These are phyloP conservation scores for Cucumis hystrix DNA, from an alignment of 306 rosid species.

Conservation along the genomic window DNA sequence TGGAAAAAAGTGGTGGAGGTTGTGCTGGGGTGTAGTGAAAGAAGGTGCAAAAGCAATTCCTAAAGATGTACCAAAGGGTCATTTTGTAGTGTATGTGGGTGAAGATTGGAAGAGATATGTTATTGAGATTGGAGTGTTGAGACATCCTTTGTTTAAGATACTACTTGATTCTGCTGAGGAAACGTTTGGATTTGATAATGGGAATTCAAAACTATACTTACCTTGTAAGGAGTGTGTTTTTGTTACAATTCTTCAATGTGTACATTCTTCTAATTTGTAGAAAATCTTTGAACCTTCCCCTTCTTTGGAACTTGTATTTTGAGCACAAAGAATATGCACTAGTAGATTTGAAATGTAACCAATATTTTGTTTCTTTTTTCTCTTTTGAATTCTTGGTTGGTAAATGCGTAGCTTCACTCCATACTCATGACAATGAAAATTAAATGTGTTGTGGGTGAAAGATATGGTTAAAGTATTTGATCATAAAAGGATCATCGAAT, in stretches of 20 bases:
- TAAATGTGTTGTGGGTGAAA: no score
- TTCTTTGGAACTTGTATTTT: neutral
- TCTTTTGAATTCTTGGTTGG: no score
- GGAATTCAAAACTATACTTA: slow-evolving; percentile 30
- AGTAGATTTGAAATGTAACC: neutral
- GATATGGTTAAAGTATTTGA: no score
- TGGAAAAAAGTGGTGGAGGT: neutral
- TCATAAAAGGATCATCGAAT: accelerated
- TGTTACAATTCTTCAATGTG: slow-evolving; percentile 27
- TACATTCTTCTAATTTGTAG: neutral
- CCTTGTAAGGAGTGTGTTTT: slow-evolving; percentile 54
- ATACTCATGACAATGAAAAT: no score
- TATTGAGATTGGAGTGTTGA: slow-evolving; percentile 24
- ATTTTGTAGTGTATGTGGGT: slow-evolving; percentile 55
- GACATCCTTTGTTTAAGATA: slow-evolving; percentile 40
- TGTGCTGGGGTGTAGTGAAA: neutral
- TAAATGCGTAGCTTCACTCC: no score
- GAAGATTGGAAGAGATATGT: slow-evolving; percentile 59
- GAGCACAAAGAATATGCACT: neutral
- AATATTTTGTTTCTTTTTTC: neutral
- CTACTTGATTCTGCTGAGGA: slow-evolving; percentile 55
- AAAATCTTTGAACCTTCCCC: neutral
- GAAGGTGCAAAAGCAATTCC: slow-evolving; percentile 16
- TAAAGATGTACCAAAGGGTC: slow-evolving; percentile 61
- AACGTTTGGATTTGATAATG: slow-evolving; percentile 32